Base-by-base conservation (phyloP, 2,329 filamentous ascomycete species). In the Metarhizium brunneum region DNA sequence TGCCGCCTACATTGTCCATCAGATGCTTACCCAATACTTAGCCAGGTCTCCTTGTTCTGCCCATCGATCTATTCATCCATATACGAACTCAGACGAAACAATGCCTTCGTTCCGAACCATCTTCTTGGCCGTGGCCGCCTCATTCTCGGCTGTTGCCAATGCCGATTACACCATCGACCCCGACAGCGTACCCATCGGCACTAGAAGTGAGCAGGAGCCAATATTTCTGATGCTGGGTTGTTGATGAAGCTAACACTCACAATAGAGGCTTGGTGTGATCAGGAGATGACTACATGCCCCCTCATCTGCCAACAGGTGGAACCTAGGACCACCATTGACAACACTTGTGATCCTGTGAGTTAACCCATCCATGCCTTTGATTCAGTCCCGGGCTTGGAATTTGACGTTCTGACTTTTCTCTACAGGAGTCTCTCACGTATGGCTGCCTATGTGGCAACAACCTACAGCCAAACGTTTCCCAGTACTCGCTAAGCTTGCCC, bases 401-500 rank as follows among this genome's bases (percentile, higher is more conserved):
- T 42, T 18, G 14, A 42, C 10, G 4, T 20, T 20, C 42, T 45
- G 42, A 45, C 42, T 10, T 45, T 45, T 35, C 32, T 11, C 5
- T 32, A 29, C 54, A 85, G 82, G 65, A 77, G 53, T 73, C 76
- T 20, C 78, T 92, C 52, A 77, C 73, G n/a, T 92, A 86, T 72
- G 76, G 78, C 60, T 94, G 88, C 69, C 75, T 90, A 62, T 94
- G 88, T 75, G 77, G 78, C 59, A 78, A 87, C 66, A 80, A 82
- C 67, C 68, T 78, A 59, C 72, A 79, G 53, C 88, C 88, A 62
- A 91, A 92, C 72, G 72, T 89, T 51, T 83, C 85, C 65, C 80
- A 92, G 71, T 94, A 87, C 79, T 86, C 85, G 20, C 78, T 90
- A 63, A 92, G 88, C 1, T 76, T 94, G 30, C 88, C 89, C 38